Evolutionary conservation across 345 rosid species (phyloP).

Genomic region (Erucastrum elatum): DNA sequence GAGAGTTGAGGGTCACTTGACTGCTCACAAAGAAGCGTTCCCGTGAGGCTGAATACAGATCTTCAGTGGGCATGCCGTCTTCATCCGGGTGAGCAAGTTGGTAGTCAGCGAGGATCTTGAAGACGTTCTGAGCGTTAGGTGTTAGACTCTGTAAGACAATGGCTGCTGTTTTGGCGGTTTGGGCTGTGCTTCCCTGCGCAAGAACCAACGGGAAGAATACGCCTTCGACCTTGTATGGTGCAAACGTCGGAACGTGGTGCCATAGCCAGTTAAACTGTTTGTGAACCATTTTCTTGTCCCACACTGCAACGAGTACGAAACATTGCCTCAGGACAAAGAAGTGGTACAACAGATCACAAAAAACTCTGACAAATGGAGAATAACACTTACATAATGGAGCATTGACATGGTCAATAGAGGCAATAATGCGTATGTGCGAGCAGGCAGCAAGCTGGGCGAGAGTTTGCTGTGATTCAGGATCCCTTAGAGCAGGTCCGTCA

Average conservation of each 20-base stretch:
- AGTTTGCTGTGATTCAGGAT: slow-evolving; percentile 71
- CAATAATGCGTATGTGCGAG: slow-evolving; percentile 65
- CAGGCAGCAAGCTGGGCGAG: slow-evolving; percentile 85
- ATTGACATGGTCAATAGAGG: slow-evolving; percentile 91
- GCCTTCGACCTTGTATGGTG: slow-evolving; percentile 83
- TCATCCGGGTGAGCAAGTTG: slow-evolving; percentile 86
- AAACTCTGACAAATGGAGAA: neutral
- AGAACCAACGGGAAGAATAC: slow-evolving; percentile 83
- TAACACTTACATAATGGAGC: slow-evolving; percentile 70
- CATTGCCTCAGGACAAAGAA: neutral
- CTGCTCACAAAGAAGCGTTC: slow-evolving; percentile 88
- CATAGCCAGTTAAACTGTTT: slow-evolving; percentile 87
- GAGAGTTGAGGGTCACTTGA: slow-evolving; percentile 82
- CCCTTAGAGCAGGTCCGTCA: slow-evolving; percentile 85
- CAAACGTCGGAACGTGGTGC: slow-evolving; percentile 86
- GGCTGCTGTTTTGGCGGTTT: slow-evolving; percentile 81
- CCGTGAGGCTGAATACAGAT: slow-evolving; percentile 61
- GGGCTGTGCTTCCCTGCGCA: slow-evolving; percentile 61
- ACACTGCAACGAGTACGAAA: slow-evolving; percentile 57
- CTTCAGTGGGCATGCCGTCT: slow-evolving; percentile 80
- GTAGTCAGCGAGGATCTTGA: slow-evolving; percentile 79
- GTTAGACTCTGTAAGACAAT: slow-evolving; percentile 92
- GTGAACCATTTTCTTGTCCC: slow-evolving; percentile 99
- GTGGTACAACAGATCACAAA: neutral
- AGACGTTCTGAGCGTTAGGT: slow-evolving; percentile 88